Evolutionary conservation across 78 protist species (phyloP).

Genomic region (Dictyostelium purpureum): DNA sequence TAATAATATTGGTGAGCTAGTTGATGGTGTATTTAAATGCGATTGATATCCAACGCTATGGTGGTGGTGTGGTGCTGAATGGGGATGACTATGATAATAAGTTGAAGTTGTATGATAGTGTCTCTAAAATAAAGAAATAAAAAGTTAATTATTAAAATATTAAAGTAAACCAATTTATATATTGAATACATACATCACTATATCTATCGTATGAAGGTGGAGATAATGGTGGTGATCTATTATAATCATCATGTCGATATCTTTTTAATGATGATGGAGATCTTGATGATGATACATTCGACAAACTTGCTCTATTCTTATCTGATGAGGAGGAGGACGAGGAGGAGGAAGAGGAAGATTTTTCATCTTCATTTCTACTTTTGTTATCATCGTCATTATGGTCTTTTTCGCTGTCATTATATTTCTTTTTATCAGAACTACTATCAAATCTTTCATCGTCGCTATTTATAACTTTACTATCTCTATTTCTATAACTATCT

Average conservation of each 20-base stretch:
- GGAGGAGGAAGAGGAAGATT: background rate
- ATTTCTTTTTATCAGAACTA: background rate
- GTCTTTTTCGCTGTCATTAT: background rate
- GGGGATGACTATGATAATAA: no score
- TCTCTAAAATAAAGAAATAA: no score
- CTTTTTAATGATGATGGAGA: background rate
- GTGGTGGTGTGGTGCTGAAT: background rate
- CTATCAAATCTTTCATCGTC: background rate
- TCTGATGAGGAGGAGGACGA: background rate
- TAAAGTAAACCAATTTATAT: background rate
- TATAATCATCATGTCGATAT: background rate
- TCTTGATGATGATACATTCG: background rate
- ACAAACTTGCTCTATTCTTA: background rate
- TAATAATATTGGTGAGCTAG: background rate
- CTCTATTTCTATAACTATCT: background rate
- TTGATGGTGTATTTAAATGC: conserved; percentile 6
- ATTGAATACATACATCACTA: background rate
- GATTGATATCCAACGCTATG: no score
- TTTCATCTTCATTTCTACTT: background rate
- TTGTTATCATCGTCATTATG: background rate
- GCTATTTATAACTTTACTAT: background rate
- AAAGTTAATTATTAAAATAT: no score
- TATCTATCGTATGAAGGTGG: background rate
- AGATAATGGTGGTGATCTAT: background rate
- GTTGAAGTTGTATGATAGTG: no score